Conservation (phyloP, 2,329 filamentous ascomycete genomes). For the Curvularia spicifera region DNA sequence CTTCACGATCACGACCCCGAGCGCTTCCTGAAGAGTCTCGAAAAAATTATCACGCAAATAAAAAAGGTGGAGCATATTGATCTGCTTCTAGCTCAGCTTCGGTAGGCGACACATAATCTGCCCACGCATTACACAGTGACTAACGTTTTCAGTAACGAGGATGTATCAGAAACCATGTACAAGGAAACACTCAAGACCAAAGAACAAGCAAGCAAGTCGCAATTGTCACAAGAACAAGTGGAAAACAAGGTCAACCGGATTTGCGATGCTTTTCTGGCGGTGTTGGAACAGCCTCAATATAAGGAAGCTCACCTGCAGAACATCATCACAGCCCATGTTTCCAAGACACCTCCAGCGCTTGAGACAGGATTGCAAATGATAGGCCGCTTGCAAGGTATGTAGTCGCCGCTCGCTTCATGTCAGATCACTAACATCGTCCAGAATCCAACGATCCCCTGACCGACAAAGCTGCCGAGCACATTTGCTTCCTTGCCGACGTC, state of each 20-base stretch:
- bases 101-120: slow-evolving; percentile 57
- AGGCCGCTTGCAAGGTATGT: slow-evolving; percentile 66
- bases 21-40: slow-evolving; percentile 79
- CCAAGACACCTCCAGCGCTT: slow-evolving; percentile 88
- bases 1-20: slow-evolving; percentile 89
- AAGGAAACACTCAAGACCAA: slow-evolving; percentile 73
- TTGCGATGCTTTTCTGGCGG: slow-evolving; percentile 80
- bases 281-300: slow-evolving; percentile 60
- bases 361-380: slow-evolving; percentile 84
- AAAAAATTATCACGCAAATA: slow-evolving; percentile 82
- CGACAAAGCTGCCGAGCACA: slow-evolving; percentile 91
- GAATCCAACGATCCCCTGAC: slow-evolving; percentile 63
- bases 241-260: slow-evolving; percentile 80
- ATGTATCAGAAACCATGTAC: slow-evolving; percentile 93
- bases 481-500: slow-evolving; percentile 94
- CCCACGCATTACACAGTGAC: neutral
- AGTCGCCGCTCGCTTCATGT: no score
- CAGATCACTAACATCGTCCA: slow-evolving; percentile 15
- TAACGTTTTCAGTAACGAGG: slow-evolving; percentile 68
- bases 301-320: slow-evolving; percentile 79
- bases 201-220: slow-evolving; percentile 28
- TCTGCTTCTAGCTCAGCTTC: slow-evolving; percentile 84
- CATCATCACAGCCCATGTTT: slow-evolving; percentile 91
- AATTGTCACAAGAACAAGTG: slow-evolving; percentile 28
- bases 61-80: slow-evolving; percentile 83